Evolutionary conservation across 805 yeast species (phyloP).

Genomic region (Nakazawaea ernobii): DNA sequence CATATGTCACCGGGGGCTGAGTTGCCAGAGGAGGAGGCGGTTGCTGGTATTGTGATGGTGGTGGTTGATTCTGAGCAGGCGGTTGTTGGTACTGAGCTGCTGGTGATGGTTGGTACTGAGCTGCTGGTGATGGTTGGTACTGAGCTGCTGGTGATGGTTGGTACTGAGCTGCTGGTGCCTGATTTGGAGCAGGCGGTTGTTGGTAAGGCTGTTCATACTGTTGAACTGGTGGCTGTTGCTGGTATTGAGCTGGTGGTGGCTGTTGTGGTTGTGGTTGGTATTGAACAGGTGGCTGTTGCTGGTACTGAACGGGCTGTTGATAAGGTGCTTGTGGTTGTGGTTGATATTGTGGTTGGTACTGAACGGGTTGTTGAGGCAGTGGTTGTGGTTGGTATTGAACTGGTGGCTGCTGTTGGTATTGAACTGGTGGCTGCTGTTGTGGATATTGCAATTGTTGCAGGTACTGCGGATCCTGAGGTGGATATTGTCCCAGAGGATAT

Average conservation of each 20-base stretch:
- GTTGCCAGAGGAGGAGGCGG: background rate
- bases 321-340: conserved; percentile 5
- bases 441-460: conserved; percentile 4
- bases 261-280: conserved; percentile 15
- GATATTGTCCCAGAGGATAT: conserved; percentile 4
- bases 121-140: conserved; percentile 12
- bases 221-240: conserved; percentile 3
- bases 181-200: background rate
- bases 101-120: conserved; percentile 7
- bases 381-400: conserved; percentile 11
- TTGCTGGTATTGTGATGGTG: background rate
- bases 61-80: conserved; percentile 13
- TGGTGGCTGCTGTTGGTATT: conserved; percentile 9
- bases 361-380: too few species aligned
- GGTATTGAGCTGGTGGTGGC: conserved; percentile 9
- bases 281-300: conserved; percentile 16
- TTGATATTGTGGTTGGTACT: conserved; percentile 1
- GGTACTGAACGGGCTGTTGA: conserved; percentile 14
- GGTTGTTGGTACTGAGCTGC: conserved; percentile 15
- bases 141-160: conserved; percentile 3
- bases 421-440: conserved; percentile 12
- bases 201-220: too few species aligned
- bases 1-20: conserved; percentile 1
- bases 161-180: too few species aligned
- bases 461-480: background rate